Conservation (phyloP, 1,139 yeast genomes). For the Yamadazyma taylorii region DNA sequence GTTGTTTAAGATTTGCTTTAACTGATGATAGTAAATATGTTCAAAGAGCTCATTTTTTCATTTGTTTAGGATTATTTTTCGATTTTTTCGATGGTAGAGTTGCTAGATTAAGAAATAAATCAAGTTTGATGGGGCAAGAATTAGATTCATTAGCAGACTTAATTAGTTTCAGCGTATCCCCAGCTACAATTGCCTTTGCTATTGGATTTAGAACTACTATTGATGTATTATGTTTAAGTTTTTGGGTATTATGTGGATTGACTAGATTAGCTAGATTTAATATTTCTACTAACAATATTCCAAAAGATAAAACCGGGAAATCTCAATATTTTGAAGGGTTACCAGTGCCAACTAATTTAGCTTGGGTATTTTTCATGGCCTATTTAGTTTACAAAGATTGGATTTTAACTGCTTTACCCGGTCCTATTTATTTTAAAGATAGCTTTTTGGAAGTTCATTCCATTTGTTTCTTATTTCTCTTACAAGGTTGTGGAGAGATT, state of each 20-base stretch:
- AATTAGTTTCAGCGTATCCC: slow-evolving; percentile 89
- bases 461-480: slow-evolving; percentile 57
- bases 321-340: slow-evolving; percentile 88
- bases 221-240: slow-evolving; percentile 74
- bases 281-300: slow-evolving; percentile 88
- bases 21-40: slow-evolving; percentile 70
- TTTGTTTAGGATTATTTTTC: slow-evolving; percentile 84
- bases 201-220: slow-evolving; percentile 84
- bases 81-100: slow-evolving; percentile 97
- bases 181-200: slow-evolving; percentile 89
- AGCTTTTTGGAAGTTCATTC: slow-evolving; percentile 75
- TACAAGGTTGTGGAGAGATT: slow-evolving; percentile 90
- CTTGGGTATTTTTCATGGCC: slow-evolving; percentile 74
- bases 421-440: slow-evolving; percentile 57
- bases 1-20: slow-evolving; percentile 77
- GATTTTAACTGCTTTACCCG: slow-evolving; percentile 57
- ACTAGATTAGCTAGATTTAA: slow-evolving; percentile 94
- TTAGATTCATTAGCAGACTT: slow-evolving; percentile 94
- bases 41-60: slow-evolving; percentile 87
- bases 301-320: slow-evolving; percentile 83
- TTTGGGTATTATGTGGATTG: slow-evolving; percentile 90
- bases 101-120: slow-evolving; percentile 88
- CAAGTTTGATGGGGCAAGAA: slow-evolving; percentile 95
- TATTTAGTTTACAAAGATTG: slow-evolving; percentile 53
- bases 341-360: slow-evolving; percentile 88